Base-by-base conservation (phyloP, 139 green algal genomes). In the Coccomyxa sp. region DNA sequence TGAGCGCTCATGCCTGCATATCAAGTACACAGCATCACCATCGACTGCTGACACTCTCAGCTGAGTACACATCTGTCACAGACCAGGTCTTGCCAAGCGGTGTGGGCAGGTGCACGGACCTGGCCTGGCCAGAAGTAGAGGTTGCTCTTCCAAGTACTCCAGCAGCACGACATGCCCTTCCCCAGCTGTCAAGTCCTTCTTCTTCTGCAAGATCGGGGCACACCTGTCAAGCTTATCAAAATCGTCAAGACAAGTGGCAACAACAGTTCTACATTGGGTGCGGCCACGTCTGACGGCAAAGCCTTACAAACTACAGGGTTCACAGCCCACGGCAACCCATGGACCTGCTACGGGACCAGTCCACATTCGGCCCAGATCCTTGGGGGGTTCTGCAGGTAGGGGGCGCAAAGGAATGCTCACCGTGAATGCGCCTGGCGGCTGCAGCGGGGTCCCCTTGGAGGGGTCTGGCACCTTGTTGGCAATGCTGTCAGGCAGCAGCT, bases 91-190 rank as follows among this genome's bases (percentile, higher is more conserved):
- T 22, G 1, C 29, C 22, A 27, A 68, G 38, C 12, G 9, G 50
- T 22, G 22, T 10, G 5, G 27, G 27, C 18, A 22, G 50, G 4
- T 22, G 22, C 18, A 35, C 33, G 34, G 29, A 80, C 79, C 79
- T 40, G 88, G 85, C 2, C 90, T 82, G 34, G 82, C 89, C 22
- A 97, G 85, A 37, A 97, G 84, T 55, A 88, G 74, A 0, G 93
- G 93, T 33, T 79, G 75, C 83, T 97, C 87, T 78, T 97, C 90
- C 69, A 92, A 78, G 83, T 97, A 97, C 86, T 95, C 92, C 44
- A 91, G 33, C 33, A 97, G 82, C 10, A 95, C 12, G 10, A 97
- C 68, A 40, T 89, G 88, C 8, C 93, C 93, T 4, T 91, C 84
- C 6, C 36, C 71, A 0, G 88, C 89, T 3, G 72, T 86, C 16